These are phyloP conservation scores for Lunasporangiospora selenospora DNA, from an alignment of 192 early-diverging fungal species.

Conservation along the genomic window DNA sequence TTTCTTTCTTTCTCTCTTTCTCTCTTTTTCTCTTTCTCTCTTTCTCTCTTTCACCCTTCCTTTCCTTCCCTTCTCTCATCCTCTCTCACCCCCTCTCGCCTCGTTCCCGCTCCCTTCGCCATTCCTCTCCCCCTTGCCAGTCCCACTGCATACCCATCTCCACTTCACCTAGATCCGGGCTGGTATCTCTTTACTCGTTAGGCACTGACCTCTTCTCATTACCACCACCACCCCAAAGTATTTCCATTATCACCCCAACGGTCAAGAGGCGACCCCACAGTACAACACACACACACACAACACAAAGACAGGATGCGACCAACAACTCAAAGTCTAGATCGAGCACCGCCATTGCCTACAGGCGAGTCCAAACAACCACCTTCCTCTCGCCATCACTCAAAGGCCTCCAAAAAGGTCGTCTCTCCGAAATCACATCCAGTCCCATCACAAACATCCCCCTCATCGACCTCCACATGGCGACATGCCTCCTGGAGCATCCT, in stretches of 20 bases:
- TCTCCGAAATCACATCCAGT: not conserved
- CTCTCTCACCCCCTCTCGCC: not conserved
- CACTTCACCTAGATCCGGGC: not conserved
- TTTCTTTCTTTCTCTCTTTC: not conserved
- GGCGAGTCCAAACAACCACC: not conserved
- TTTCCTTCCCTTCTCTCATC: not conserved
- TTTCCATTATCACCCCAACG: no score
- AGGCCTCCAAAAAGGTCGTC: not conserved
- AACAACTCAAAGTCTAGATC: no score
- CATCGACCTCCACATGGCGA: no score
- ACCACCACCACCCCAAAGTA: no score
- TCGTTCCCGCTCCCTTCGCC: not conserved
- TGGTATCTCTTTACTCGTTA: not conserved
- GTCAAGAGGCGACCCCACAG: no score
- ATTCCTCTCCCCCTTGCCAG: not conserved
- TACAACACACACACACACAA: not conserved
- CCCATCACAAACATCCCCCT: not conserved
- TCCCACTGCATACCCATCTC: not conserved
- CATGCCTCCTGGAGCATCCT: no score
- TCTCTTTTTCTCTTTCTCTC: not conserved
- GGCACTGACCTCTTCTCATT: not conserved
- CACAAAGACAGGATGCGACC: not conserved
- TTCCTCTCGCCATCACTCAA: not conserved
- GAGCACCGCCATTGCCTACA: no score
- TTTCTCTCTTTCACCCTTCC: not conserved